Base-by-base conservation (phyloP, 2,329 filamentous ascomycete genomes). In the Cyphellophora europaea region DNA sequence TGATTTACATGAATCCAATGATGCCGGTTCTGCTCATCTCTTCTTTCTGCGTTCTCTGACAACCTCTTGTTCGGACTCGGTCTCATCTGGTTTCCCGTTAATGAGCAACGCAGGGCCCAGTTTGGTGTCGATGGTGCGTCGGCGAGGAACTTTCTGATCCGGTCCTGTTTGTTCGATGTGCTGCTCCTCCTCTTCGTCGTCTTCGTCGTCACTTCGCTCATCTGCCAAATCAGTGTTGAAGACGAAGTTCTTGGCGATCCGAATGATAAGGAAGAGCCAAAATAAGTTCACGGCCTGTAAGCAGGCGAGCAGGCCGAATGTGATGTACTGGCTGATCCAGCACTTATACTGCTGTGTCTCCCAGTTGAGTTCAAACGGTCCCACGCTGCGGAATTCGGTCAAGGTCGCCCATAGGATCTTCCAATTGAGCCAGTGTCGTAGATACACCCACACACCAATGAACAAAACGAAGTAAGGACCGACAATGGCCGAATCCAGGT, bases 381-480 rank as follows among this genome's bases (percentile, higher is more conserved):
- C 55, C 6, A 56, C 46, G 15, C 50, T 53, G 10, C 49, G 40
- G 43, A 59, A 59, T 27, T 55, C 49, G 23, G 54, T 56, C 19
- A 55, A 42, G 15, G 51, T 53, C 11, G 50, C 48, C 41, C 52
- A 55, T 12, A 58, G 44, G 31, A 56, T 53, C 11, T 42, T 38
- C 13, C 57, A 48, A 43, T 59, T 59, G 44, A 58, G 48, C 30
- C 77, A 86, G 64, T 93, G 86, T 34, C 86, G 83, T 40, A 87
- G 65, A 65, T 93, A 93, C 52, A 82, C 75, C 86, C 86, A 93
- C 37, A 79, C 67, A 48, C 64, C 63, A 61, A 88, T 79, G 66
- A 93, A 93, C 50, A 81, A 44, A 56, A 72, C 72, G 62, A 87
- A 93, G 63, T 85, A 91, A 17, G 83, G 83, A 1, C 69, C 77